Conservation (phyloP, 2,329 filamentous ascomycete species). For the Diplodia mutila region DNA sequence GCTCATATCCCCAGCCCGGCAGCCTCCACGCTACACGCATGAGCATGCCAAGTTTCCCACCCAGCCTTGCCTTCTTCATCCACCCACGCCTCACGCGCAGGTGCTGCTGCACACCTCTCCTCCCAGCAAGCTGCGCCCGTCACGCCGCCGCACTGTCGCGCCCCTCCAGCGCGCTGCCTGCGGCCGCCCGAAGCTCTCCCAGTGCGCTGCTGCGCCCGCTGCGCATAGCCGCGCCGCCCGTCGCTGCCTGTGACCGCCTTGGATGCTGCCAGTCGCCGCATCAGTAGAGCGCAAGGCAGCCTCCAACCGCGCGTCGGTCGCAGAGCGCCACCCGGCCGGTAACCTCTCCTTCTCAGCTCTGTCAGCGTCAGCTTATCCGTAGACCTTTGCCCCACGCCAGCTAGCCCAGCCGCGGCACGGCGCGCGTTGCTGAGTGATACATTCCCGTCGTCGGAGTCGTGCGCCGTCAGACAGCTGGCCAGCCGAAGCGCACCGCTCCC, state of each 20-base stretch:
- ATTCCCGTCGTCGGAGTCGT: slow-evolving; percentile 23
- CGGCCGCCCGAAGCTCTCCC: neutral
- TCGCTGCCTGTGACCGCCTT: slow-evolving; percentile 21
- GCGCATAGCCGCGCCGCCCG: slow-evolving; percentile 19
- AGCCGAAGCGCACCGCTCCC: slow-evolving; percentile 12
- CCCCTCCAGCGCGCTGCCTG: neutral
- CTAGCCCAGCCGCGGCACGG: slow-evolving; percentile 21
- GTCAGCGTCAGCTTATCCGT: slow-evolving; percentile 26
- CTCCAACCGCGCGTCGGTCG: slow-evolving; percentile 9
- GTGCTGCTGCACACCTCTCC: neutral
- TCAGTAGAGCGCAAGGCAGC: slow-evolving; percentile 24
- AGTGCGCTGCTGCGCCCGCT: slow-evolving; percentile 20
- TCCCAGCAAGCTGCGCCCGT: neutral
- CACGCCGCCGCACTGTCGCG: neutral
- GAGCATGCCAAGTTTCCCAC: slow-evolving; percentile 19
- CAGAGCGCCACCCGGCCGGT: slow-evolving; percentile 5
- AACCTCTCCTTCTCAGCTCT: slow-evolving; percentile 21
- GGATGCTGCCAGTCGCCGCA: slow-evolving; percentile 26
- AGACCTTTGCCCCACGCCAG: slow-evolving; percentile 6
- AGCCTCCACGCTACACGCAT: slow-evolving; percentile 21
- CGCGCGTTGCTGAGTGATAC: slow-evolving; percentile 24
- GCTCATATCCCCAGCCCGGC: slow-evolving; percentile 22
- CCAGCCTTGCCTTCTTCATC: slow-evolving; percentile 20
- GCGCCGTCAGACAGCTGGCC: slow-evolving; percentile 22
- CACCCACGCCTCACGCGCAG: neutral